phyloP scores from a whole-genome alignment of 2,329 filamentous ascomycete genomes.

The Colletotrichum tanaceti region DNA sequence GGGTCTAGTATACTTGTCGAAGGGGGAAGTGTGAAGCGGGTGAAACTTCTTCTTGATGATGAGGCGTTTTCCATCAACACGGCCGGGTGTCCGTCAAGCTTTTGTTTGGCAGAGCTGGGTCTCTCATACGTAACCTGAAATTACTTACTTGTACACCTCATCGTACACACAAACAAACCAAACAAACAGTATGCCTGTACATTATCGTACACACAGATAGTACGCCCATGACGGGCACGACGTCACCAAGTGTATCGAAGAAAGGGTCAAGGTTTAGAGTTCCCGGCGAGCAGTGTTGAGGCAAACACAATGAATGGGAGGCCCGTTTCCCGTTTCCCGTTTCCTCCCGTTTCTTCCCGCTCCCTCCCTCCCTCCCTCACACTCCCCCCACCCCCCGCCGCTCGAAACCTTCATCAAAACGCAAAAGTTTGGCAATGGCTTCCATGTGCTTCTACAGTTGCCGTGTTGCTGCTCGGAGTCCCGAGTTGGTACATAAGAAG shows the following conservation, averaged over 20 bases:
- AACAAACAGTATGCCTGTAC: no score
- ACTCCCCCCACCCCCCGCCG: constrained; percentile 7
- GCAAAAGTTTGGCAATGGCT: background rate
- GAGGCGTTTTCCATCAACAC: no score
- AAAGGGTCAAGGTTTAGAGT: constrained; percentile 19
- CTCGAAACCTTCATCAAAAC: constrained; percentile 14
- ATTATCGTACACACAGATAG: no score
- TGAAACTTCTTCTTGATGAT: constrained; percentile 5
- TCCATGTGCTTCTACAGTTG: background rate
- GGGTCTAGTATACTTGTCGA: background rate
- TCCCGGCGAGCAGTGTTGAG: background rate
- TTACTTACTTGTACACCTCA: no score
- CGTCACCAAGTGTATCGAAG: background rate
- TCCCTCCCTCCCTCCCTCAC: no score
- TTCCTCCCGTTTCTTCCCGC: no score
- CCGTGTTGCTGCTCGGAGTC: no score
- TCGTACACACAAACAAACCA: no score
- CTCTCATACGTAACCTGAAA: no score
- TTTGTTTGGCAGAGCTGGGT: background rate
- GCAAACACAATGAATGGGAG: background rate
- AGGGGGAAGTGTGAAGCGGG: background rate
- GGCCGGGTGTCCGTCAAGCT: no score
- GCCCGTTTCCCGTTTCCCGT: constrained; percentile 1
- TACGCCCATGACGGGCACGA: no score
- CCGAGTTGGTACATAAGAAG: background rate